Conservation (phyloP, 2,329 filamentous ascomycete species). For the Ophidiomyces ophidiicola region DNA sequence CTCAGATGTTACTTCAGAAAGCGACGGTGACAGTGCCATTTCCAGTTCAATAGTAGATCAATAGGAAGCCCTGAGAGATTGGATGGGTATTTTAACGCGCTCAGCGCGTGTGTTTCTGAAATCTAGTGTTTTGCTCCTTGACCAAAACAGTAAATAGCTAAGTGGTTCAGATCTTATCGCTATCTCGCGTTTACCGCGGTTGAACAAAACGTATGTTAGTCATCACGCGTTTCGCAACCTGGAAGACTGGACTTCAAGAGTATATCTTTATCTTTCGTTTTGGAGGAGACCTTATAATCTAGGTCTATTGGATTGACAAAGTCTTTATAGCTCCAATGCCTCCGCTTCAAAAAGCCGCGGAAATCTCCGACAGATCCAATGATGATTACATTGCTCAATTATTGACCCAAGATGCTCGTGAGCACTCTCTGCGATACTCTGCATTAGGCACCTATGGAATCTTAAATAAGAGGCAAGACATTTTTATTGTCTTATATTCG, state of each 20-base stretch:
- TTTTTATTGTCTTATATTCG: slow-evolving; percentile 2
- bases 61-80: not conserved
- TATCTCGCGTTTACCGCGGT: too few species aligned
- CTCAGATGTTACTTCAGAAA: slow-evolving; percentile 25
- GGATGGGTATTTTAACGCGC: not conserved
- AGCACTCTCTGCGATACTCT: slow-evolving; percentile 61
- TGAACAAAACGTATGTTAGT: too few species aligned
- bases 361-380: slow-evolving; percentile 18
- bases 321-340: slow-evolving; percentile 11
- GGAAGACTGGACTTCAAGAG: too few species aligned
- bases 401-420: slow-evolving; percentile 66
- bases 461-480: slow-evolving; percentile 40
- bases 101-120: too few species aligned
- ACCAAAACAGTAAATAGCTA: too few species aligned
- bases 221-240: too few species aligned
- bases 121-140: too few species aligned
- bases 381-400: slow-evolving; percentile 71
- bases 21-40: slow-evolving; percentile 13
- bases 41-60: not conserved
- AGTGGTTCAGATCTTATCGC: too few species aligned
- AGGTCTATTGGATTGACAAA: too few species aligned
- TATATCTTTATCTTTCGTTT: too few species aligned
- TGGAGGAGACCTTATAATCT: too few species aligned
- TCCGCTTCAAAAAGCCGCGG: not conserved
- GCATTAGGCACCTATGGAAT: slow-evolving; percentile 61